Base-by-base conservation (phyloP, 2,329 filamentous ascomycete genomes). In the Verticillium nonalfalfae region DNA sequence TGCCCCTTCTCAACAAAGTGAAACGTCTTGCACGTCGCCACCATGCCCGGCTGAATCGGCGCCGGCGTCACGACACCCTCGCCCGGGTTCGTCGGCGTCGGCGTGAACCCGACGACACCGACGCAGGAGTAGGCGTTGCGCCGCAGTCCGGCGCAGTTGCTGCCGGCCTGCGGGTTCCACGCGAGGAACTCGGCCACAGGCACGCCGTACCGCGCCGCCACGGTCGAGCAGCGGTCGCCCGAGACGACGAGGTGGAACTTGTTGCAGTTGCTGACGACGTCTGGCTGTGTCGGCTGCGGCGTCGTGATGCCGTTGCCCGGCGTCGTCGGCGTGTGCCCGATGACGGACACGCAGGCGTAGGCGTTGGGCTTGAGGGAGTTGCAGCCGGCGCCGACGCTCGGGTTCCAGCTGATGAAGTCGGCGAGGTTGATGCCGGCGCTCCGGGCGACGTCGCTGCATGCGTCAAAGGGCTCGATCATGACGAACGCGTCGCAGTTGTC, bases 401-500 rank as follows among this genome's bases (percentile, higher is more conserved):
- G 65, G 56, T 68, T 70, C 67, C 67, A 69, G 36, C 33, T 36
- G 7, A 50, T 66, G 33, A 75, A 67, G 15, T 72, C 56, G 7
- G 64, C 59, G 9, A 70, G 39, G 0, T 65, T 56, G 56, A 74
- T 69, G 15, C 66, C 62, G 2, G 69, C 63, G 7, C 60, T 58
- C 0, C 59, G 35, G 11, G 68, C 66, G 21, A 75, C 72, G 0
- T 57, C 61, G 11, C 45, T 58, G 54, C 71, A 75, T 14, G 54
- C 63, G 4, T 72, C 68, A 2, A 65, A 67, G 0, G 9, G 45
- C 9, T 64, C 34, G 0, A 73, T 62, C 7, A 65, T 56, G 59
- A 72, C 61, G 56, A 73, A 74, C 36, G 64, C 68, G 6, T 71
- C 66, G 35, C 71, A 73, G 59, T 70, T 71, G 10, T 60, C 59